Percentiles rank a stretch among this genome's conserved stretches.
Conservation (phyloP, 345 rosid genomes). For the Camelina neglecta region DNA sequence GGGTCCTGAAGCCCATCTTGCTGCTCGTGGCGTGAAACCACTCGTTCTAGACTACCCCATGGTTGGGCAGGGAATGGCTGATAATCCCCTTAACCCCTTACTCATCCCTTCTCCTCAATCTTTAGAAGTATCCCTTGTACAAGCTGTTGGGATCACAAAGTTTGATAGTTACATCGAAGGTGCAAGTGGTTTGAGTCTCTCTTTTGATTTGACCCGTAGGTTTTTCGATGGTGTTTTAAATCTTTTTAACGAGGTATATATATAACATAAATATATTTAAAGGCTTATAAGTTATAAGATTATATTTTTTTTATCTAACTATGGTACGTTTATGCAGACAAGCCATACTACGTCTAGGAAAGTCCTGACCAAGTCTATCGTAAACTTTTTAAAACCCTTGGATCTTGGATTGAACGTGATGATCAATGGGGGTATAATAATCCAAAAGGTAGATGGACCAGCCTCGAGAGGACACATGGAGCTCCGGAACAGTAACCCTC, state of each 20-base stretch:
- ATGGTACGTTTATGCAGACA: slow-evolving; percentile 1
- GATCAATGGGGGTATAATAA: slow-evolving; percentile 45
- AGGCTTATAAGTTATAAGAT: not conserved
- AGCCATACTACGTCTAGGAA: not conserved
- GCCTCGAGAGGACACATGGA: slow-evolving; percentile 57
- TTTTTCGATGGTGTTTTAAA: slow-evolving; percentile 30
- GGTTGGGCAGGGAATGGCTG: slow-evolving; percentile 77
- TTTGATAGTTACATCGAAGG: slow-evolving; percentile 57
- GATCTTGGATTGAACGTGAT: slow-evolving; percentile 42
- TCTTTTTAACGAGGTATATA: slow-evolving; percentile 49
- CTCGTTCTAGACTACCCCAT: slow-evolving; percentile 53
- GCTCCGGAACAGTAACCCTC: slow-evolving; percentile 46
- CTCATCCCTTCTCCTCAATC: slow-evolving; percentile 56
- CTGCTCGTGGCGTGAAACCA: slow-evolving; percentile 44
- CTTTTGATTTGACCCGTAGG: slow-evolving; percentile 44
- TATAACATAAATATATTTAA: not conserved
- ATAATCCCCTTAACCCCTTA: slow-evolving; percentile 64
- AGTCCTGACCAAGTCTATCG: slow-evolving; percentile 18
- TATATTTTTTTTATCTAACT: not conserved
- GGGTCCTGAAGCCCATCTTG: slow-evolving; percentile 57
- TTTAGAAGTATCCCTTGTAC: slow-evolving; percentile 55
- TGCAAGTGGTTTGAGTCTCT: slow-evolving; percentile 50
- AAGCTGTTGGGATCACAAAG: slow-evolving; percentile 60
- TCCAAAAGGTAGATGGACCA: slow-evolving; percentile 56
- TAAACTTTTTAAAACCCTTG: slow-evolving; percentile 30